Evolutionary conservation across 1,139 yeast genomes (phyloP).

Genomic region (Williopsis jadinii): DNA sequence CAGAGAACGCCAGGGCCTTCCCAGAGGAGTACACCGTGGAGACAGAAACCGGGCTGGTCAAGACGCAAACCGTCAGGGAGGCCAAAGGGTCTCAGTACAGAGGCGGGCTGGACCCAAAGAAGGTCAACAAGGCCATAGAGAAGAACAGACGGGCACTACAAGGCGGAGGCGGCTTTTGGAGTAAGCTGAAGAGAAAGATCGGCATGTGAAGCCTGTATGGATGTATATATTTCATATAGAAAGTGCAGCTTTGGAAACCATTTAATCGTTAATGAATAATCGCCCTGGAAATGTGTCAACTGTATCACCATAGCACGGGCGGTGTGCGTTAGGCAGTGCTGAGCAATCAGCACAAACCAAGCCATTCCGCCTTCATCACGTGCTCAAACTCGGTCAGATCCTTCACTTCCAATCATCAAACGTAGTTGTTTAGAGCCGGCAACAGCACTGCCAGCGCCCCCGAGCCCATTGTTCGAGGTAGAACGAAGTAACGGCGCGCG

Average conservation of each 20-base stretch:
- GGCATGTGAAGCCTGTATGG: neutral
- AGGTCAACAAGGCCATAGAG: conserved; percentile 24
- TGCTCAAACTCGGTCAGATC: no score
- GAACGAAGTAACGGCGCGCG: no score
- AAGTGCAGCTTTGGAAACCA: neutral
- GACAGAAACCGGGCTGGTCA: conserved; percentile 69
- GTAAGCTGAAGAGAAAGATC: conserved; percentile 9
- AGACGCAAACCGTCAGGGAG: conserved; percentile 5
- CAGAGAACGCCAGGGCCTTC: conserved; percentile 32
- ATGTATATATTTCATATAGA: neutral
- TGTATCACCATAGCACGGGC: neutral
- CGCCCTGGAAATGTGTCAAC: neutral
- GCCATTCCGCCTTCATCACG: no score
- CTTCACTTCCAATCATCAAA: no score
- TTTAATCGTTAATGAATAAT: neutral
- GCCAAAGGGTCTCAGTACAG: conserved; percentile 1
- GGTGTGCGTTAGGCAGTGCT: no score
- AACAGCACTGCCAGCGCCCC: neutral
- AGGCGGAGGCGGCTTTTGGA: conserved; percentile 19
- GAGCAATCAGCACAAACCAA: no score
- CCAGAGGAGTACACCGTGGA: conserved; percentile 79
- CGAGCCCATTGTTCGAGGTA: neutral
- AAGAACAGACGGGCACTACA: conserved; percentile 24
- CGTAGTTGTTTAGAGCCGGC: no score
- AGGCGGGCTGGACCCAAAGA: conserved; percentile 10